Conservation (phyloP, 2,329 filamentous ascomycete genomes). For the Monilinia polystroma region DNA sequence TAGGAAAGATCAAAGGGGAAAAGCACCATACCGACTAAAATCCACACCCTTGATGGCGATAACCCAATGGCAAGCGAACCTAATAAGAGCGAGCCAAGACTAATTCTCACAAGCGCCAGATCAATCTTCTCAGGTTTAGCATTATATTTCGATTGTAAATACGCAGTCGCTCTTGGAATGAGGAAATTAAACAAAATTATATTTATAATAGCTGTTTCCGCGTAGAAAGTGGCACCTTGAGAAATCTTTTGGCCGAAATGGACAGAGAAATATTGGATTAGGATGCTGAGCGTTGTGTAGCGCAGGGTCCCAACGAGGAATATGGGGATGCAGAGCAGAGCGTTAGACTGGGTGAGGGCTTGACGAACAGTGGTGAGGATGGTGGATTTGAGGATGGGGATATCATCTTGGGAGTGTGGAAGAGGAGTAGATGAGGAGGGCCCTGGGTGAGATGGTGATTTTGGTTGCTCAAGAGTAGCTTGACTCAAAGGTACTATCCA, state of each 20-base stretch:
- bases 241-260: constrained; percentile 36
- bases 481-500: constrained; percentile 31
- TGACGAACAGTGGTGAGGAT: constrained; percentile 24
- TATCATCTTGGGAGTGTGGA: neutral
- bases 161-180: constrained; percentile 30
- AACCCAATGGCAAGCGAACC: constrained; percentile 35
- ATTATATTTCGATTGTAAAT: constrained; percentile 29
- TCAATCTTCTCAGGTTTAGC: constrained; percentile 33
- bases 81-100: constrained; percentile 32
- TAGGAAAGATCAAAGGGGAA: too few species aligned
- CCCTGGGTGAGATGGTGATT: neutral
- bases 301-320: constrained; percentile 38
- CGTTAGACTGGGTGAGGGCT: constrained; percentile 29
- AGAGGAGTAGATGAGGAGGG: neutral
- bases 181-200: constrained; percentile 37
- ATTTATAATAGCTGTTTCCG: constrained; percentile 38
- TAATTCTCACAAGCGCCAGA: constrained; percentile 33
- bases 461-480: neutral
- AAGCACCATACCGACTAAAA: constrained; percentile 32
- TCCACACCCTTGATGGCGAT: constrained; percentile 25
- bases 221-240: constrained; percentile 37
- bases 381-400: neutral
- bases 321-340: constrained; percentile 34
- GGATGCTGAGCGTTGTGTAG: constrained; percentile 37
- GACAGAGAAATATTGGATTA: constrained; percentile 40